Percentiles rank a stretch among this genome's conserved stretches.
Evolutionary conservation across 768 basidiomycete genomes (phyloP).

Genomic region (Pholiota microspora): DNA sequence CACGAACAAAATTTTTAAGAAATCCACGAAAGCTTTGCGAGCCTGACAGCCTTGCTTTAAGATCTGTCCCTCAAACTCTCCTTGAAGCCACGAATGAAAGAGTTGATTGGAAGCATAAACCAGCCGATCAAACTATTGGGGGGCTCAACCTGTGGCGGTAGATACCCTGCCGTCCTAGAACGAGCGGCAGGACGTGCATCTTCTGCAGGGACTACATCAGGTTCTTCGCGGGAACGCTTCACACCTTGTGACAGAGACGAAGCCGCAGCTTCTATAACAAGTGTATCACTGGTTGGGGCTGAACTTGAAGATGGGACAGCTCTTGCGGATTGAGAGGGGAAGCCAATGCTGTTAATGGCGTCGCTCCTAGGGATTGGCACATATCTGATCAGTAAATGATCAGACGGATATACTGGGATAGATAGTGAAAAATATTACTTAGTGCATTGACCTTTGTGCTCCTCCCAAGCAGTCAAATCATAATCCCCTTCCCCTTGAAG

Average conservation of each 20-base stretch:
- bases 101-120: constrained; percentile 61
- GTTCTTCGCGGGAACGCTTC: constrained; percentile 51
- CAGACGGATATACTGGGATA: neutral
- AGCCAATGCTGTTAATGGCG: constrained; percentile 17
- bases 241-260: constrained; percentile 24
- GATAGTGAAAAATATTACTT: constrained; percentile 16
- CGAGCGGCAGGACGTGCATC: constrained; percentile 49
- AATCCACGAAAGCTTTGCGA: constrained; percentile 2
- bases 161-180: constrained; percentile 47
- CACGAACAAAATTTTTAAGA: constrained; percentile 7
- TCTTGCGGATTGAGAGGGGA: constrained; percentile 17
- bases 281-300: constrained; percentile 35
- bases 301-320: constrained; percentile 31
- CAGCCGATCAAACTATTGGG: constrained; percentile 49
- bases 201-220: constrained; percentile 21
- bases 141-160: constrained; percentile 39
- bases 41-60: constrained; percentile 11
- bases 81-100: constrained; percentile 66
- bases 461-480: constrained; percentile 58
- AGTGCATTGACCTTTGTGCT: constrained; percentile 55
- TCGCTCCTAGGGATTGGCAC: constrained; percentile 17
- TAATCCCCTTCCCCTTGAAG: constrained; percentile 55
- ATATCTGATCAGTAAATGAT: constrained; percentile 10
- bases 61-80: constrained; percentile 45
- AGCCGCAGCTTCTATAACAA: constrained; percentile 13